A percentile compares a stretch with the other conserved stretches of the same genome.
Evolutionary conservation across 176 grass and related monocot genomes (phyloP).

Genomic region (Panicum miliaceum): DNA sequence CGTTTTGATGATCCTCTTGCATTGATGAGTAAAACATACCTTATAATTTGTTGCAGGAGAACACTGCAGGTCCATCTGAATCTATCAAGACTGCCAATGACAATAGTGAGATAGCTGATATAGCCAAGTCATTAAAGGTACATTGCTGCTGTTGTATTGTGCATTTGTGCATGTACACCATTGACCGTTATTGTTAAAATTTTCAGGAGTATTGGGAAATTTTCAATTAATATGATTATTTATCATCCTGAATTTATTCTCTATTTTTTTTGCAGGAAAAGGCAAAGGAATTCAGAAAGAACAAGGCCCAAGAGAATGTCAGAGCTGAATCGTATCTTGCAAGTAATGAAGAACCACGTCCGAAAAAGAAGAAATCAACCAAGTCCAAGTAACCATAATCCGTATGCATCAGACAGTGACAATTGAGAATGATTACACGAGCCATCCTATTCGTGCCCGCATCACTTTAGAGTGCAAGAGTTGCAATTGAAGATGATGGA

Average conservation of each 20-base stretch:
- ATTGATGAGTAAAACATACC: conserved; percentile 29
- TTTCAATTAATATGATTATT: neutral
- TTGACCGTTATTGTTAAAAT: neutral
- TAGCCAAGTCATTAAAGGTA: conserved; percentile 92
- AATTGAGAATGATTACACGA: neutral
- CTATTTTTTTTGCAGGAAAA: conserved; percentile 83
- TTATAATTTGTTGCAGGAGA: conserved; percentile 61
- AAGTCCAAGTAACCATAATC: conserved; percentile 49
- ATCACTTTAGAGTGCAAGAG: conserved; percentile 12
- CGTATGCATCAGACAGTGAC: neutral
- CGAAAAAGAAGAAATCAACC: conserved; percentile 64
- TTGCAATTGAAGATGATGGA: conserved; percentile 3
- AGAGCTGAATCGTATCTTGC: conserved; percentile 77
- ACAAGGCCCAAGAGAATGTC: conserved; percentile 56
- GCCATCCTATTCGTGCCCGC: neutral
- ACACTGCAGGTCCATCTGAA: conserved; percentile 45
- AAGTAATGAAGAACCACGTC: conserved; percentile 52
- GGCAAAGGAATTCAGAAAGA: conserved; percentile 75
- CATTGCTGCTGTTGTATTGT: conserved; percentile 5
- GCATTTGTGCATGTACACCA: neutral
- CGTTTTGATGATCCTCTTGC: neutral
- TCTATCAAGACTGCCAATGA: conserved; percentile 52
- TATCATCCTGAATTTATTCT: neutral
- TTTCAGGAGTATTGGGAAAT: neutral
- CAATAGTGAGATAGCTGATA: conserved; percentile 47